phyloP scores from a whole-genome alignment of 176 grass and related monocot species.

The Poa annua region DNA sequence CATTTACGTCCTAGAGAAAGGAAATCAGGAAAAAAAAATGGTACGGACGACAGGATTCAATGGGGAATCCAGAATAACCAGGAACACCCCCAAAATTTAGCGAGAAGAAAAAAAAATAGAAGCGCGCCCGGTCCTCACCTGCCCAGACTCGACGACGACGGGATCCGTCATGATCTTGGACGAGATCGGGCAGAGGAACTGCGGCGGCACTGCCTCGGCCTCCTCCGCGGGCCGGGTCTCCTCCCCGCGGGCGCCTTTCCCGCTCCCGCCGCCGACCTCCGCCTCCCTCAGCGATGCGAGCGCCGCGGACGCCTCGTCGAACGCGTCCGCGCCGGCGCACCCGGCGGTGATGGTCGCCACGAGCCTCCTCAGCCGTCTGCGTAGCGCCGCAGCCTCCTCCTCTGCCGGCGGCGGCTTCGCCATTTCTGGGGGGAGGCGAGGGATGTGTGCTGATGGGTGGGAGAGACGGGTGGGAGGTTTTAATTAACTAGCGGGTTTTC shows the following conservation, averaged over 20 bases:
- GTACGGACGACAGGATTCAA: not conserved
- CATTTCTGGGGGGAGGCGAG: conserved; percentile 29
- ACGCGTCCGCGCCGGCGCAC: conserved; percentile 40
- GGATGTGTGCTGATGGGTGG: conserved; percentile 11
- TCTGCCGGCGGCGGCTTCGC: conserved; percentile 48
- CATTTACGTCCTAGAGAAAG: not conserved
- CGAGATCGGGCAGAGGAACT: conserved; percentile 81
- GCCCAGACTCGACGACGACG: conserved; percentile 73
- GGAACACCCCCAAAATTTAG: not conserved
- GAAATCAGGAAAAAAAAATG: not conserved
- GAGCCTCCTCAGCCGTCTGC: conserved; percentile 49
- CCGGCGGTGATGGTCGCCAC: conserved; percentile 46
- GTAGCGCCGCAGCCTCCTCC: conserved; percentile 42
- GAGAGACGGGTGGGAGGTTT: conserved; percentile 24
- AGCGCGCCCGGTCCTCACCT: conserved; percentile 50
- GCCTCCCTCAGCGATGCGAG: conserved; percentile 56
- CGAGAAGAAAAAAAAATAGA: not conserved
- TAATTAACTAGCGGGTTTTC: conserved; percentile 30
- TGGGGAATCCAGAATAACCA: not conserved
- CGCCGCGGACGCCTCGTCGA: conserved; percentile 59
- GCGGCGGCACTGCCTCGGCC: conserved; percentile 41
- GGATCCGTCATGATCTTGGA: conserved; percentile 76
- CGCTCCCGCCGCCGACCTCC: conserved; percentile 42
- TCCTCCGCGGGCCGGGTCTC: not conserved
- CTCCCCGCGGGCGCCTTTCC: conserved; percentile 27